Conservation (phyloP, 2,329 filamentous ascomycete species). For the Beauveria varroae region DNA sequence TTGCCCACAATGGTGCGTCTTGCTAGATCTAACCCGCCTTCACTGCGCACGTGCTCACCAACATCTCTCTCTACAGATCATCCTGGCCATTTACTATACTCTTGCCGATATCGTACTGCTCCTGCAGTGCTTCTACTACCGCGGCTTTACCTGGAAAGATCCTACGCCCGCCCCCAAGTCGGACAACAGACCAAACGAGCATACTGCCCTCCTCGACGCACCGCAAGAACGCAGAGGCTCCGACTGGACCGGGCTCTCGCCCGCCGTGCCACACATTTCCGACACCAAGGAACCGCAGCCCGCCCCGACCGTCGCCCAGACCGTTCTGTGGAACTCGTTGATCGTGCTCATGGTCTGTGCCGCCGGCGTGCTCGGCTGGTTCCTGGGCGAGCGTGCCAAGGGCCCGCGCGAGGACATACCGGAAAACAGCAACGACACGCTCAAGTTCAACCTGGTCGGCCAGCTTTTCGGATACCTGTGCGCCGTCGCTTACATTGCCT, state of each 20-base stretch:
- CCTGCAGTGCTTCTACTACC: constrained; percentile 90
- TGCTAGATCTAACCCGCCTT: background rate
- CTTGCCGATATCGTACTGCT: constrained; percentile 84
- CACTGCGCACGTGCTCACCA: background rate
- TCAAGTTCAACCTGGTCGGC: constrained; percentile 67
- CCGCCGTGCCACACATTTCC: constrained; percentile 68
- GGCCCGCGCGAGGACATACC: constrained; percentile 31
- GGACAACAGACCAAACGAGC: constrained; percentile 39
- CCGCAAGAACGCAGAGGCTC: constrained; percentile 41
- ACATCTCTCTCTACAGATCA: constrained; percentile 44
- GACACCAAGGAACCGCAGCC: constrained; percentile 36
- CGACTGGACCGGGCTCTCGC: constrained; percentile 62
- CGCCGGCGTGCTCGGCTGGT: constrained; percentile 83
- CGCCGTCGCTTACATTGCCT: constrained; percentile 80
- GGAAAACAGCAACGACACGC: constrained; percentile 37
- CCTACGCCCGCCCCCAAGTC: constrained; percentile 36
- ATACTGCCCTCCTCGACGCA: constrained; percentile 41
- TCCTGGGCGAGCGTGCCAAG: constrained; percentile 43
- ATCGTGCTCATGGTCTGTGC: constrained; percentile 75
- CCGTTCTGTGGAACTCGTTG: constrained; percentile 63
- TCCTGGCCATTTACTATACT: constrained; percentile 90
- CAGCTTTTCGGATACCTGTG: constrained; percentile 94
- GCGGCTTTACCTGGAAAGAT: constrained; percentile 65
- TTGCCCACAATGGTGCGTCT: constrained; percentile 77
- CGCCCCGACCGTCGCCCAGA: constrained; percentile 46